Evolutionary conservation across 2,329 filamentous ascomycete species (phyloP).

Genomic region (Fonsecaea multimorphosa): DNA sequence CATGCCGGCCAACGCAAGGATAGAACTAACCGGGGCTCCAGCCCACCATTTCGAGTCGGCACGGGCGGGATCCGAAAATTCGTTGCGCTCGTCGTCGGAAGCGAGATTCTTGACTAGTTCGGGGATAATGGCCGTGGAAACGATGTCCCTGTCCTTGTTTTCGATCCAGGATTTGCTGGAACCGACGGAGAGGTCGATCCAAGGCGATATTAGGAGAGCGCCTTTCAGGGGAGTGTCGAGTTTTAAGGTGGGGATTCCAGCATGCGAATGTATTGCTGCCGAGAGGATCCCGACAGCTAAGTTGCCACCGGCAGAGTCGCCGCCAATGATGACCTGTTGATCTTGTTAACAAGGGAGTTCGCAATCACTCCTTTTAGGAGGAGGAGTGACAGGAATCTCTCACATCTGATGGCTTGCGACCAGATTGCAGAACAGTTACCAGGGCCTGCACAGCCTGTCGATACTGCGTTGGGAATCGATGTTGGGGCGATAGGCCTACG

Average conservation of each 20-base stretch:
- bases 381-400: not conserved
- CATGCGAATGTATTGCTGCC: constrained; percentile 8
- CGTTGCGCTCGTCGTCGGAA: constrained; percentile 6
- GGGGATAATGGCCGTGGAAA: not conserved
- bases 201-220: constrained; percentile 19
- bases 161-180: constrained; percentile 6
- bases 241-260: not conserved
- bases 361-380: not conserved
- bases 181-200: constrained; percentile 16
- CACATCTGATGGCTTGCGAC: constrained; percentile 20
- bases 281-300: constrained; percentile 22
- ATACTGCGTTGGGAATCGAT: constrained; percentile 16
- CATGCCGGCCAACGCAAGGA: constrained; percentile 20
- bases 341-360: not conserved
- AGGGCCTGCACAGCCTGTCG: constrained; percentile 18
- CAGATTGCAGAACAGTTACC: constrained; percentile 9
- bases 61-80: constrained; percentile 14
- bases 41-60: constrained; percentile 20
- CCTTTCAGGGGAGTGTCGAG: constrained; percentile 12
- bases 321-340: constrained; percentile 28
- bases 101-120: not conserved
- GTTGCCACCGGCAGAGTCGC: constrained; percentile 33
- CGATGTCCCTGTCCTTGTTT: constrained; percentile 20
- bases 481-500: not conserved
- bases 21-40: not conserved